phyloP scores from a whole-genome alignment of 163 green algal genomes.

The Chloromonas sp. region DNA sequence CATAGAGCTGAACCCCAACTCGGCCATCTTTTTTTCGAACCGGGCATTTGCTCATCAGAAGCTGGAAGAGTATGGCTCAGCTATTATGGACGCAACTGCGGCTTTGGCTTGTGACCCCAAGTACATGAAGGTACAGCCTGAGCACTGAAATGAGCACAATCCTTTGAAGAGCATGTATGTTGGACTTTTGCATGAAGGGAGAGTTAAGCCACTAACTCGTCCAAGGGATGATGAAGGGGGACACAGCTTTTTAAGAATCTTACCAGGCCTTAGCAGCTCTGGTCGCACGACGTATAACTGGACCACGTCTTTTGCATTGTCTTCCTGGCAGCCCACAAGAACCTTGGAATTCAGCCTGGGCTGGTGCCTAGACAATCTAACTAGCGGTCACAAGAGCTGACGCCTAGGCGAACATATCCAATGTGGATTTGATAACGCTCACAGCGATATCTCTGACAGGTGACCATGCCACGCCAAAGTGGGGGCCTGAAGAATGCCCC shows the following conservation, averaged over 20 bases:
- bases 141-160: background rate
- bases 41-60: conserved; percentile 76
- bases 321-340: too few relatives aligned
- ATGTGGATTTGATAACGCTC: too few relatives aligned
- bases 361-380: too few relatives aligned
- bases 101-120: conserved; percentile 82
- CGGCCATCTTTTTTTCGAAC: conserved; percentile 74
- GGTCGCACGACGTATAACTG: too few relatives aligned
- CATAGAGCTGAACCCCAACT: conserved; percentile 64
- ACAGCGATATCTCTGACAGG: too few relatives aligned
- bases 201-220: too few relatives aligned
- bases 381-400: too few relatives aligned
- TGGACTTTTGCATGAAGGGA: background rate
- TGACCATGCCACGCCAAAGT: too few relatives aligned
- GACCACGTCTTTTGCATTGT: too few relatives aligned
- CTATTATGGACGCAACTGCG: conserved; percentile 78
- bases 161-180: background rate
- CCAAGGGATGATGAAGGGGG: background rate
- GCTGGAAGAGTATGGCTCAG: conserved; percentile 86
- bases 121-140: conserved; percentile 80
- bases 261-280: background rate
- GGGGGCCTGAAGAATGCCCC: too few relatives aligned
- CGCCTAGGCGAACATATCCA: too few relatives aligned
- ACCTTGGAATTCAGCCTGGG: too few relatives aligned
- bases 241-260: background rate